Conservation (phyloP, 371 early-diverging fungal genomes). For the Mortierella sp. region DNA sequence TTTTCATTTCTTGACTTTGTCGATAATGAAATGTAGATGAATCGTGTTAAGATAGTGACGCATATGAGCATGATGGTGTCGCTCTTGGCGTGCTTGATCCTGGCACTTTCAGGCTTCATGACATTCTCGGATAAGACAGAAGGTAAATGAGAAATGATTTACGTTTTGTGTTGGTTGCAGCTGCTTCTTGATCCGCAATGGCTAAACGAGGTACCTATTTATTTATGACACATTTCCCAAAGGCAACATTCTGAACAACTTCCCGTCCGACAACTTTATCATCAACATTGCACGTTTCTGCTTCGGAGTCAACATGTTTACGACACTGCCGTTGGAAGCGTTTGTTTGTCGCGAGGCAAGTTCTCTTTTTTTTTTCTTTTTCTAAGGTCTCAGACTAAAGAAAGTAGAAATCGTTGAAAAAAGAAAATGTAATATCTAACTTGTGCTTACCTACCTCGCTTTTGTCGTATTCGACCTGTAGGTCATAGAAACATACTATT, state of each 20-base stretch:
- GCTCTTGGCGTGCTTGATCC: slow-evolving; percentile 70
- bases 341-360: slow-evolving; percentile 79
- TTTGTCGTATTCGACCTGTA: slow-evolving; percentile 39
- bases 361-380: background rate
- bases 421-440: too few relatives aligned
- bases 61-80: slow-evolving; percentile 79
- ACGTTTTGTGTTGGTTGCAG: too few relatives aligned
- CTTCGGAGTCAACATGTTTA: slow-evolving; percentile 88
- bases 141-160: too few relatives aligned
- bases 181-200: too few relatives aligned
- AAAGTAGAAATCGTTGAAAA: too few relatives aligned
- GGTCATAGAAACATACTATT: slow-evolving; percentile 73
- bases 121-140: slow-evolving; percentile 80
- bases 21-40: slow-evolving; percentile 51
- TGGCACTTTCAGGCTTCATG: slow-evolving; percentile 75
- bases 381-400: too few relatives aligned
- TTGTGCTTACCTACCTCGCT: too few relatives aligned
- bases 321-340: slow-evolving; percentile 80
- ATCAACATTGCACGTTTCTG: slow-evolving; percentile 84
- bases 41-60: slow-evolving; percentile 78
- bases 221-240: background rate
- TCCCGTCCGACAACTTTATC: slow-evolving; percentile 73
- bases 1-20: background rate
- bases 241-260: slow-evolving; percentile 86
- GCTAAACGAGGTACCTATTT: too few relatives aligned